phyloP scores from a whole-genome alignment of 164 flowering plant species.

The Malania oleifera region DNA sequence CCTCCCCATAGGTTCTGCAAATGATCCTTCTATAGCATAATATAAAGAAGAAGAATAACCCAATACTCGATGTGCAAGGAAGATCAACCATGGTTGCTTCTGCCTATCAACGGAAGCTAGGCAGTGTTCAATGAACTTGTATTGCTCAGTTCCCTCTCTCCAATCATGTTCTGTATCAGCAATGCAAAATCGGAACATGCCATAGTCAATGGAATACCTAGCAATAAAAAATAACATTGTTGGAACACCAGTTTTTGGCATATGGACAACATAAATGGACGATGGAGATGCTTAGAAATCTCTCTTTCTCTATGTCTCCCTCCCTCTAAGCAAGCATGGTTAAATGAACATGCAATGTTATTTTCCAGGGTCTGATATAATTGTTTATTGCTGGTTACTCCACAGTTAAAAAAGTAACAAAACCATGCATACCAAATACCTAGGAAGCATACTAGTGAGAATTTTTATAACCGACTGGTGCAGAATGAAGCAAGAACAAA shows the following conservation, averaged over 20 bases:
- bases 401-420: too few species aligned
- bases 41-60: constrained; percentile 69
- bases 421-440: too few species aligned
- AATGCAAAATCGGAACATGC: constrained; percentile 88
- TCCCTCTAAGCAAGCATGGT: too few species aligned
- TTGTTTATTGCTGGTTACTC: too few species aligned
- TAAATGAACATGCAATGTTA: too few species aligned
- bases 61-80: constrained; percentile 86
- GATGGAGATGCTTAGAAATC: background rate
- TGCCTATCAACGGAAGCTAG: constrained; percentile 76
- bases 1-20: constrained; percentile 91
- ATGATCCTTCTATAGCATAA: constrained; percentile 73
- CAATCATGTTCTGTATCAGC: constrained; percentile 94
- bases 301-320: too few species aligned
- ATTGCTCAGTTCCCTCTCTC: constrained; percentile 91
- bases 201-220: constrained; percentile 93
- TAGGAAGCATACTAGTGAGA: too few species aligned
- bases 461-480: too few species aligned
- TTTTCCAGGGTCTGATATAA: too few species aligned
- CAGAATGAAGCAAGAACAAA: too few species aligned
- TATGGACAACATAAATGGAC: background rate
- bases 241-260: constrained; percentile 6
- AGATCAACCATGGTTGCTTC: constrained; percentile 94
- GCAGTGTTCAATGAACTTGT: constrained; percentile 79
- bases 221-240: background rate